Percentiles rank a stretch among this genome's conserved stretches.
phyloP scores from a whole-genome alignment of 768 basidiomycete genomes.

The Tubosaeta brunneosetosa region DNA sequence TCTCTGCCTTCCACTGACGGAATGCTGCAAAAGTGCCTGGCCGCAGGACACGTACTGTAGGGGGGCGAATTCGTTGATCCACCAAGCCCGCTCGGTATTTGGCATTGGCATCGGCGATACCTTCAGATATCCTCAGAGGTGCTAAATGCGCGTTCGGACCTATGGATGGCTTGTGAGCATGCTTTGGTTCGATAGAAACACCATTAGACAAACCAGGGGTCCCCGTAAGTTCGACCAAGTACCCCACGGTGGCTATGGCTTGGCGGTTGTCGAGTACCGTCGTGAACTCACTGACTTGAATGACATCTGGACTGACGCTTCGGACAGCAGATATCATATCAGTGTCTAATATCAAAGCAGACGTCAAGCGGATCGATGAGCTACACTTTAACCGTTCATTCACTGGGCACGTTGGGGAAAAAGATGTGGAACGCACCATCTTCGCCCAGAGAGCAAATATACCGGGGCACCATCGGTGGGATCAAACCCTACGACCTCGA shows the following conservation, averaged over 20 bases:
- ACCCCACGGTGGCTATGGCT: background rate
- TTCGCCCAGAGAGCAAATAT: background rate
- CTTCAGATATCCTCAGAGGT: too few species aligned
- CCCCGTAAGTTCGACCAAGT: background rate
- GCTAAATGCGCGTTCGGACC: background rate
- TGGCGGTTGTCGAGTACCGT: background rate
- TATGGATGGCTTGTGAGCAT: too few species aligned
- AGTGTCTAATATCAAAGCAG: background rate
- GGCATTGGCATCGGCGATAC: too few species aligned
- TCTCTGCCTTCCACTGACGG: too few species aligned
- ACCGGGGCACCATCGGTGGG: background rate
- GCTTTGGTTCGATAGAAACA: too few species aligned
- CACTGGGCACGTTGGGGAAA: background rate
- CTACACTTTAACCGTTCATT: background rate
- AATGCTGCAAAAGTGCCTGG: too few species aligned
- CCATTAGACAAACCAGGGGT: background rate
- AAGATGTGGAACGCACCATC: background rate
- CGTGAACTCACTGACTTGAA: background rate
- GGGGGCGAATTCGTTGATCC: too few species aligned
- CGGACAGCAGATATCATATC: background rate
- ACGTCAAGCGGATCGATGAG: background rate
- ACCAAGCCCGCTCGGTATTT: too few species aligned
- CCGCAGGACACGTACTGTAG: too few species aligned
- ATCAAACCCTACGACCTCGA: background rate
- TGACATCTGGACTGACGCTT: background rate